phyloP scores from a whole-genome alignment of 345 rosid genomes.

The Citrus sp. region DNA sequence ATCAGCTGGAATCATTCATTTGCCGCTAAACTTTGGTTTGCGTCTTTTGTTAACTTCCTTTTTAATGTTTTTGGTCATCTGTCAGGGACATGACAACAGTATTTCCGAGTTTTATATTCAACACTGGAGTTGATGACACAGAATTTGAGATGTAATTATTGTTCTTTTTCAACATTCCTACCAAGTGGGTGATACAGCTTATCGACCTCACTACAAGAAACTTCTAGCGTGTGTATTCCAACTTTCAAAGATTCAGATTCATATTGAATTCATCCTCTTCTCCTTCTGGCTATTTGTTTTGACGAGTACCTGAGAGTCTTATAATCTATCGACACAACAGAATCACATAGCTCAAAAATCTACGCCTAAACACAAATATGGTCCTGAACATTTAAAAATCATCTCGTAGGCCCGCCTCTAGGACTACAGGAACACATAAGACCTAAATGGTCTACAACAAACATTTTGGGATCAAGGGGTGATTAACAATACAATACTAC shows the following conservation, averaged over 20 bases:
- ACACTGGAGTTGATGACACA: slow-evolving; percentile 50
- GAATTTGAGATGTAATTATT: background rate
- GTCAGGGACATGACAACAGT: slow-evolving; percentile 50
- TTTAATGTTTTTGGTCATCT: background rate
- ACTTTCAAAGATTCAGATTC: background rate
- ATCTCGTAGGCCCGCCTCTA: background rate
- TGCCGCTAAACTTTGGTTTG: background rate
- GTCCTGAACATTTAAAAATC: background rate
- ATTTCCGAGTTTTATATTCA: slow-evolving; percentile 67
- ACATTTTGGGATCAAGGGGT: too few relatives aligned
- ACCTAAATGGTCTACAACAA: too few relatives aligned
- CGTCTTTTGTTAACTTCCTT: background rate
- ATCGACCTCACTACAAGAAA: background rate
- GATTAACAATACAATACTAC: too few relatives aligned
- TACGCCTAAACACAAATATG: background rate
- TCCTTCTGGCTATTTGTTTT: background rate
- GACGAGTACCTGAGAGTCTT: background rate
- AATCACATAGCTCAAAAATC: background rate
- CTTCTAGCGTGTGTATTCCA: background rate
- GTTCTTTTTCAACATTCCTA: background rate
- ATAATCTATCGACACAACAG: background rate
- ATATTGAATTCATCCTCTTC: background rate
- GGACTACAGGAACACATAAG: background rate
- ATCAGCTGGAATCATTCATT: background rate
- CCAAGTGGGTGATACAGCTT: background rate